Evolutionary conservation across 805 yeast species (phyloP), one percentile per base, ranked within the genome.

Genomic region (Metschnikowia hibisci): DNA sequence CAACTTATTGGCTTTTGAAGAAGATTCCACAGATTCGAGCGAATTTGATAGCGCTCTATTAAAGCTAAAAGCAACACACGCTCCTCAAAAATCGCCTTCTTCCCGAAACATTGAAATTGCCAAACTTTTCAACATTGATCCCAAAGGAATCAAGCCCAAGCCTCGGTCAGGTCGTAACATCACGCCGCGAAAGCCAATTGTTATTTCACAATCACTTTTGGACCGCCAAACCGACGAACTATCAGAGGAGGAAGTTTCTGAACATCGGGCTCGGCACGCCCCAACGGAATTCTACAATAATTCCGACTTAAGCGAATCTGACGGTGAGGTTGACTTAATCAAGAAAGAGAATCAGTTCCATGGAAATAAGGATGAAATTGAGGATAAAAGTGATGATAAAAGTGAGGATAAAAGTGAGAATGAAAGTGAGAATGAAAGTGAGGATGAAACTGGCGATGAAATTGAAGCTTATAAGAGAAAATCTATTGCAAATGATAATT

Each of bases 101-200:
- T 18, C 34, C 10, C 32, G 34, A n/a, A 44, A 48, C 29, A 47
- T 31, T 30, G 54, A 52, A 25, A 38, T 51, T 32, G 53, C 53
- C 14, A 48, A 42, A 34, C 42, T 46, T 9, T 44, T 52, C 28
- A 50, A 51, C 10, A 43, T 52, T 6, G 49, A 48, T 29, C 25
- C 47, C 32, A 42, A 34, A n/a, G 32, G 47, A 13, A 44, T 53
- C 13, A 47, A 45, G 32, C 54, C 55, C 5, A 51, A 51, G 32
- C 33, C 42, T 15, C 42, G 34, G 15, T 47, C 47, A 2, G 25
- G 18, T 4, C 20, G 55, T 6, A 37, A 26, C 13, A 43, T 51
- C 28, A 52, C 54, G 3, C 56, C 56, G 3, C 39, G 52, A 30
- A 33, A 53, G 20, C 56, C 55, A 7, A 52, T 52, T 6, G 27